A percentile compares a stretch with the other conserved stretches of the same genome.
Evolutionary conservation across 164 flowering plant species (phyloP).

Genomic region (Magnolia changhungtana): DNA sequence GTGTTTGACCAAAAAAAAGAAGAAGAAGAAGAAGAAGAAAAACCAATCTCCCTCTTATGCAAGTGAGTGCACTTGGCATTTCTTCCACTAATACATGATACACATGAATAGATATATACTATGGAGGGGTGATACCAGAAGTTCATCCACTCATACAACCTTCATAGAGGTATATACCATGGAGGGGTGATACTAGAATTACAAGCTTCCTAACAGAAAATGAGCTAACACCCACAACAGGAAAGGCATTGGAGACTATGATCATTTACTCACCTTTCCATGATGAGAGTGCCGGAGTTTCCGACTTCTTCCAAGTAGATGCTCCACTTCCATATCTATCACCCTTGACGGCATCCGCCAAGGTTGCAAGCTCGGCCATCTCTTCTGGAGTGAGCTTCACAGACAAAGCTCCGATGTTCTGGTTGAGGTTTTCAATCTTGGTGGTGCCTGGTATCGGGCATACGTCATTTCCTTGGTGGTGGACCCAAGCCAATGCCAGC

Average conservation of each 20-base stretch:
- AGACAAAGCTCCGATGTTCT: slow-evolving; percentile 43
- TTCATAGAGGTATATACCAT: no score
- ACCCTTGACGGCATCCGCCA: slow-evolving; percentile 30
- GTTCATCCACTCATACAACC: no score
- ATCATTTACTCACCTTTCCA: slow-evolving; percentile 19
- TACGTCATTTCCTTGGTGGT: slow-evolving; percentile 37
- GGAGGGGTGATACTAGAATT: no score
- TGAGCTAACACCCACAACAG: neutral
- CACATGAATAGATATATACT: no score
- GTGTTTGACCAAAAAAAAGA: no score
- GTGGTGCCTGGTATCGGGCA: slow-evolving; percentile 52
- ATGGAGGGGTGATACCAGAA: no score
- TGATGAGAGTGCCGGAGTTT: slow-evolving; percentile 26
- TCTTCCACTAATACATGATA: no score
- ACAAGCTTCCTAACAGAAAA: no score
- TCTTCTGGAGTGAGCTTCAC: slow-evolving; percentile 36
- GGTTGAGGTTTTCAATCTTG: slow-evolving; percentile 39
- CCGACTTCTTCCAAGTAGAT: slow-evolving; percentile 17
- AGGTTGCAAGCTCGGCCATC: slow-evolving; percentile 36
- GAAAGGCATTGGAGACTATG: neutral
- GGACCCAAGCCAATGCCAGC: slow-evolving; percentile 45
- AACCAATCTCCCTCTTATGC: no score
- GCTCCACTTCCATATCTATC: slow-evolving; percentile 18
- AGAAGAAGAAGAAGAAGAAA: no score
- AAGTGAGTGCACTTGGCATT: no score